A percentile compares a stretch with the other conserved stretches of the same genome.
Conservation (phyloP, 148 eudicot species). For the Arctostaphylos glauca region DNA sequence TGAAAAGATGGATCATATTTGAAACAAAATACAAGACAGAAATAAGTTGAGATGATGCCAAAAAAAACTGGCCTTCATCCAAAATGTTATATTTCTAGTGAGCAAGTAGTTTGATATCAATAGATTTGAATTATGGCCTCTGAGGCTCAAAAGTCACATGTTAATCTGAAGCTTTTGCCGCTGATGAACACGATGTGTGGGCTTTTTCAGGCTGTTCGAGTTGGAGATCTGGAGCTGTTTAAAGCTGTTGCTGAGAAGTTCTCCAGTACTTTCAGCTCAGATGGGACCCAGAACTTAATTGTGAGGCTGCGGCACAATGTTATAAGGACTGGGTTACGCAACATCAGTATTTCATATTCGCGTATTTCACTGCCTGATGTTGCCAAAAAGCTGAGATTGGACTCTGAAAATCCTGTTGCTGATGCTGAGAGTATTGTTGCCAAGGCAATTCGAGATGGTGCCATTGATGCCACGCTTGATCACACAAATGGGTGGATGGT, state of each 20-base stretch:
- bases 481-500: conserved; percentile 90
- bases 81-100: no score
- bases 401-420: conserved; percentile 79
- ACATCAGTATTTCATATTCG: conserved; percentile 91
- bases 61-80: no score
- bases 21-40: no score
- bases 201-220: conserved; percentile 76
- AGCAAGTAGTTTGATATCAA: no score
- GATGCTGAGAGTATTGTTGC: conserved; percentile 97
- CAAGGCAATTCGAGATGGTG: conserved; percentile 94
- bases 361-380: conserved; percentile 86
- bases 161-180: background rate
- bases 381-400: conserved; percentile 77
- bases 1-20: no score
- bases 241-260: conserved; percentile 71
- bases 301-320: conserved; percentile 91
- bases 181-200: background rate
- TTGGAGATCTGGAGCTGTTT: conserved; percentile 91
- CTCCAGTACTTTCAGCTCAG: conserved; percentile 62
- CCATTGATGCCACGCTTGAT: conserved; percentile 89
- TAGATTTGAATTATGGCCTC: background rate
- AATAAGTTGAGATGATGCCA: no score
- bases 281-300: conserved; percentile 78
- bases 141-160: background rate
- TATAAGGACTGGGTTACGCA: conserved; percentile 84